Conservation (phyloP, 495 filamentous ascomycete genomes). For the Parathielavia hyrcaniae region DNA sequence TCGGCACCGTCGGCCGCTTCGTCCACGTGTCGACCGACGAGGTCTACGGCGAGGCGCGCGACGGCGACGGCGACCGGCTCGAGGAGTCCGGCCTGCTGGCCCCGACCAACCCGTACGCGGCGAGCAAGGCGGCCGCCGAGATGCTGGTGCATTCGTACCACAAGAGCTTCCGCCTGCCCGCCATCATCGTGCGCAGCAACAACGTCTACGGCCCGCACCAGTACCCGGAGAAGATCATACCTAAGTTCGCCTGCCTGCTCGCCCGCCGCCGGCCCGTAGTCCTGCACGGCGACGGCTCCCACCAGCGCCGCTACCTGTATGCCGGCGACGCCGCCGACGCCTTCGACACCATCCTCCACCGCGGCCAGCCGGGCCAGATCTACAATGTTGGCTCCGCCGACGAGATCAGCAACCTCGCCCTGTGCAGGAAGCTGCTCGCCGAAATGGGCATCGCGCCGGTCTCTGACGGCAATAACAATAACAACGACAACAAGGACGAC, state of each 20-base stretch:
- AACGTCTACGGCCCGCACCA: constrained; percentile 78
- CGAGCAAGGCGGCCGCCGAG: constrained; percentile 71
- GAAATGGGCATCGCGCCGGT: constrained; percentile 38
- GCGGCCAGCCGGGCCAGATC: constrained; percentile 56
- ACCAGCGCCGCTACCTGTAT: constrained; percentile 62
- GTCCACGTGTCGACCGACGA: constrained; percentile 73
- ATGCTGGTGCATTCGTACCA: constrained; percentile 73
- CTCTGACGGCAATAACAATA: neutral
- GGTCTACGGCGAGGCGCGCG: constrained; percentile 67
- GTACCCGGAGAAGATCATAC: constrained; percentile 75
- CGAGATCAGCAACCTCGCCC: constrained; percentile 56
- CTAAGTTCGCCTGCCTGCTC: constrained; percentile 64
- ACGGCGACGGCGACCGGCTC: constrained; percentile 55
- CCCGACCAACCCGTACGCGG: constrained; percentile 73
- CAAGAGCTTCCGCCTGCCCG: constrained; percentile 64
- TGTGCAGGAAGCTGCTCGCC: constrained; percentile 54
- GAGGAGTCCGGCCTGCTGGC: constrained; percentile 56
- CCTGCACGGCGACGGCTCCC: constrained; percentile 63
- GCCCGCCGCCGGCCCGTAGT: constrained; percentile 51
- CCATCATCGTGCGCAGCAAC: constrained; percentile 67
- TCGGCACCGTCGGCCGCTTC: constrained; percentile 54
- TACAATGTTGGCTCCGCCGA: constrained; percentile 69
- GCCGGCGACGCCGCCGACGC: constrained; percentile 69
- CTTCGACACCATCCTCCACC: constrained; percentile 71
- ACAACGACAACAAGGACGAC: neutral